Conservation (phyloP, 164 flowering plant species). For the Vitis amurensis region DNA sequence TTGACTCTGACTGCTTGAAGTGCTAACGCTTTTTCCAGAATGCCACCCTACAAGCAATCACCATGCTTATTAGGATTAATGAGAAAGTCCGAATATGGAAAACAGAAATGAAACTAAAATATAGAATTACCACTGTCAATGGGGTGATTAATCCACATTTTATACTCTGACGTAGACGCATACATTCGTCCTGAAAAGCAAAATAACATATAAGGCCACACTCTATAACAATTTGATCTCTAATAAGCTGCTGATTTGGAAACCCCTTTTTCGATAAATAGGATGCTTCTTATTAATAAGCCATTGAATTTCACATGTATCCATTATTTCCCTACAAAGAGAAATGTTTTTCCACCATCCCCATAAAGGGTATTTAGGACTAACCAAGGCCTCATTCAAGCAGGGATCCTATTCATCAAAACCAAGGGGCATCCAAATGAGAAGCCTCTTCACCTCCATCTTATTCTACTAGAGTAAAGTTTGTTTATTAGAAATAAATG, state of each 20-base stretch:
- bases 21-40: slow-evolving; percentile 79
- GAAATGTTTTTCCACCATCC: too few species aligned
- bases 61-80: not conserved
- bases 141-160: slow-evolving; percentile 88
- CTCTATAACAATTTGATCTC: too few species aligned
- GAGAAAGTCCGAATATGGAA: not conserved
- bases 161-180: slow-evolving; percentile 89
- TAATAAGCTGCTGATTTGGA: not conserved
- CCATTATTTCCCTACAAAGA: too few species aligned
- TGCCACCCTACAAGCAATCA: slow-evolving; percentile 69
- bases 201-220: slow-evolving; percentile 1
- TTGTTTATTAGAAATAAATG: too few species aligned
- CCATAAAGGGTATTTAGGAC: not conserved
- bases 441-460: not conserved
- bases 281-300: too few species aligned
- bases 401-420: not conserved
- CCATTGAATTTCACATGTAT: too few species aligned
- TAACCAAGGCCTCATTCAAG: not conserved
- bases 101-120: not conserved
- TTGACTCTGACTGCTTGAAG: slow-evolving; percentile 81
- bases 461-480: not conserved
- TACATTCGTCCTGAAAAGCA: slow-evolving; percentile 84
- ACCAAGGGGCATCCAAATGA: not conserved
- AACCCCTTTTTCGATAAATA: not conserved
- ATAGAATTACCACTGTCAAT: slow-evolving; percentile 76